phyloP scores from a whole-genome alignment of 805 yeast species.

The Hanseniaspora vineae region DNA sequence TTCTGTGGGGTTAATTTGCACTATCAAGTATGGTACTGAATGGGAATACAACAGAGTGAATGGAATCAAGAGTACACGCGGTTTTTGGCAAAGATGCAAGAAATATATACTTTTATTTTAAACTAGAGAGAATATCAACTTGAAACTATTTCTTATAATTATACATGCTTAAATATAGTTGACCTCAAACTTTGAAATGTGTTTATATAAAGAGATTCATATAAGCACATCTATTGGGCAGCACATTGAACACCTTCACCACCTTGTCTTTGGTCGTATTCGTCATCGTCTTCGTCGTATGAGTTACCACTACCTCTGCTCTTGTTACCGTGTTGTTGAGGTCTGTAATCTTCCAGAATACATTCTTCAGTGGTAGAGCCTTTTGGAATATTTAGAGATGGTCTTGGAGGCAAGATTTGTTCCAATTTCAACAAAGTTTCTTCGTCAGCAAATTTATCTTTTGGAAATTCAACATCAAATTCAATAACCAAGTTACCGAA shows the following conservation, averaged over 20 bases:
- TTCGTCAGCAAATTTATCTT: slow-evolving; percentile 56
- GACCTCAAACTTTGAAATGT: too few species aligned
- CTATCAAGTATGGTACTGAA: not conserved
- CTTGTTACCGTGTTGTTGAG: slow-evolving; percentile 39
- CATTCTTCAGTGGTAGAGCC: slow-evolving; percentile 74
- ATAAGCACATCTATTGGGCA: slow-evolving; percentile 47
- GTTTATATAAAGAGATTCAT: not conserved
- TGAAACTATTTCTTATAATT: too few species aligned
- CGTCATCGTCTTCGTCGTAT: slow-evolving; percentile 37
- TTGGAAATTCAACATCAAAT: slow-evolving; percentile 85
- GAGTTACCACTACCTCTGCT: slow-evolving; percentile 19
- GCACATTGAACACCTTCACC: slow-evolving; percentile 58
- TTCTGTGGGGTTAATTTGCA: not conserved
- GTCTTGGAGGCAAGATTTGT: slow-evolving; percentile 67
- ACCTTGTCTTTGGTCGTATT: slow-evolving; percentile 35
- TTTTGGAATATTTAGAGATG: slow-evolving; percentile 44
- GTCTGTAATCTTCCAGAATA: slow-evolving; percentile 55
- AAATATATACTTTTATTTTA: not conserved
- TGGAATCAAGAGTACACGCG: not conserved
- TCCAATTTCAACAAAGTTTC: slow-evolving; percentile 65
- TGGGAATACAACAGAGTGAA: not conserved
- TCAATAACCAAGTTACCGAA: slow-evolving; percentile 77
- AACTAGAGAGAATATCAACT: too few species aligned
- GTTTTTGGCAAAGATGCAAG: not conserved
- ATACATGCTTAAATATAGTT: too few species aligned